Evolutionary conservation across 305 asterid species (phyloP), one percentile per base, ranked within the genome.

Genomic region (Fraxinus xanthoxyloides): DNA sequence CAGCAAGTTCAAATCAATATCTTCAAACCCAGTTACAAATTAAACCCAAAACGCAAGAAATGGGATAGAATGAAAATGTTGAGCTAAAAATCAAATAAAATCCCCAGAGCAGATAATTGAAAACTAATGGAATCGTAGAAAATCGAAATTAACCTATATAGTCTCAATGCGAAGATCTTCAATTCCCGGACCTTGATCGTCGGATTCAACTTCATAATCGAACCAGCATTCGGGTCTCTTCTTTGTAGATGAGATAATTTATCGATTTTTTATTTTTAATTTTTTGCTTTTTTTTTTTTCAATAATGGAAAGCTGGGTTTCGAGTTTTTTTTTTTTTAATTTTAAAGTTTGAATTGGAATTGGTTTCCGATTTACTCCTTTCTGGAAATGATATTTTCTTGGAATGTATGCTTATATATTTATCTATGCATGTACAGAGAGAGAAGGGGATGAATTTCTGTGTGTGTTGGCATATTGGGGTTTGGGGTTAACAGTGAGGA

Each of bases 101-200:
- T 69, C 79, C 36, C 72, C 12, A 82, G 56, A 61, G 46, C 76
- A 70, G 21, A 70, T 13, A 73, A 63, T 34, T 75, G 34, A 67
- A 13, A 83, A 81, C 9, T 26, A 67, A 67, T 30, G 76, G 76
- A 7, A 70, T 70, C 46, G 46, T 70, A 70, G 43, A 70, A 70
- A 70, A n/a, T 70, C 46, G 46, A 32, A 84, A 61, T 86, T 36
- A n/a, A 82, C 86, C 88, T 61, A 70, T 77, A 73, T 85, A 84
- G 87, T 84, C 87, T 56, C 87, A 84, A 87, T 81, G 89, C 82
- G 40, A 87, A 85, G 94, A 94, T 94, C 97, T 87, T 86, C 85
- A 84, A 77, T 36, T 46, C 43, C 82, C 75, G 48, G 79, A 79
- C 63, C 83, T 56, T 70, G 92, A 93, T 94, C 92, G 88, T 85